These are phyloP conservation scores for Macrocybe gigantea DNA, from an alignment of 768 basidiomycete species.

Conservation along the genomic window DNA sequence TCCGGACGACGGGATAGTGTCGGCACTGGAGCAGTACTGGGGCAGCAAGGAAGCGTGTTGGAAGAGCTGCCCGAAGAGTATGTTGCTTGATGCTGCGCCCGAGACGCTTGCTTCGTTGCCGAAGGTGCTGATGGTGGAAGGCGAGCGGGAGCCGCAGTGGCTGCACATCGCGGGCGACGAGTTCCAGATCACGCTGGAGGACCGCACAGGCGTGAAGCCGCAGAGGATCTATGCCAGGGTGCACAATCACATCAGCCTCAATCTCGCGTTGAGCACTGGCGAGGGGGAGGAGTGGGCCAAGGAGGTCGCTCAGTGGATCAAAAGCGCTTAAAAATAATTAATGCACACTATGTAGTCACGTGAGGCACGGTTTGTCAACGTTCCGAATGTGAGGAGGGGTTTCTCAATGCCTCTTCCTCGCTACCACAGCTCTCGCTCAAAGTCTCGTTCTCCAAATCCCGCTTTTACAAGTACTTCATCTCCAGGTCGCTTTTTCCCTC, in stretches of 20 bases:
- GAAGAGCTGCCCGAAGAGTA: constrained; percentile 32
- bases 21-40: constrained; percentile 28
- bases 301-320: constrained; percentile 36
- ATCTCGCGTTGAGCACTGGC: constrained; percentile 44
- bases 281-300: constrained; percentile 60
- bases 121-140: constrained; percentile 39
- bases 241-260: constrained; percentile 61
- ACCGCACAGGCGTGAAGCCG: constrained; percentile 24
- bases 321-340: not conserved
- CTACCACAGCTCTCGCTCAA: constrained; percentile 22
- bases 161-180: constrained; percentile 27
- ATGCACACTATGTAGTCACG: not conserved
- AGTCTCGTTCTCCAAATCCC: constrained; percentile 37
- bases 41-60: constrained; percentile 28
- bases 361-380: not conserved
- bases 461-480: constrained; percentile 14
- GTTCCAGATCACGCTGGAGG: constrained; percentile 34
- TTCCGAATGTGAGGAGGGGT: not conserved
- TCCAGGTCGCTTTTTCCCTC: constrained; percentile 41
- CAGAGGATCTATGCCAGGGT: constrained; percentile 34
- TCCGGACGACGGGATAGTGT: constrained; percentile 12
- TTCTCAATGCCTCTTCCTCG: constrained; percentile 16
- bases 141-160: constrained; percentile 48
- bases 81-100: constrained; percentile 31
- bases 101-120: constrained; percentile 35